Percentiles rank a stretch among this genome's conserved stretches.
phyloP scores from a whole-genome alignment of 352 stramenopile species.

The Globisporangium spinosum region DNA sequence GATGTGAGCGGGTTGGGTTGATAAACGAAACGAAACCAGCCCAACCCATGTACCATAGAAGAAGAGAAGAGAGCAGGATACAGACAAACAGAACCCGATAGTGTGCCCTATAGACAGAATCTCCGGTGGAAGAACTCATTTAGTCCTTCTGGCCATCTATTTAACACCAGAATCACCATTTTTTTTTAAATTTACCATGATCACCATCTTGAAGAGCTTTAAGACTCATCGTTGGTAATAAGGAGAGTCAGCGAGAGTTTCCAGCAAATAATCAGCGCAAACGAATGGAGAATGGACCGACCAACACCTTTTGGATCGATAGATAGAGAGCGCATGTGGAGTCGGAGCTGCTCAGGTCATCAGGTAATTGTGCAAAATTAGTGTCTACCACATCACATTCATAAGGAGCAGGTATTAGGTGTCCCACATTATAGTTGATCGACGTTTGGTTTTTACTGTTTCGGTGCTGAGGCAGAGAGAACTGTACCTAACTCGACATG shows the following conservation, averaged over 20 bases:
- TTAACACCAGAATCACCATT: background rate
- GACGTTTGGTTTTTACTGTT: background rate
- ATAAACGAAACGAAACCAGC: background rate
- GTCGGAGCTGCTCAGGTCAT: background rate
- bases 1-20: background rate
- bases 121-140: background rate
- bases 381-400: background rate
- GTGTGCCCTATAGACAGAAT: background rate
- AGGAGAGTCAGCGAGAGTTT: background rate
- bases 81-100: background rate
- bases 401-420: background rate
- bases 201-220: background rate
- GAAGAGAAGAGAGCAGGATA: background rate
- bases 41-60: conserved; percentile 5
- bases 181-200: background rate
- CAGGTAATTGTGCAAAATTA: background rate
- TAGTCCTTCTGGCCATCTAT: background rate
- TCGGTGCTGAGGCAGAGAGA: background rate
- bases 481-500: background rate
- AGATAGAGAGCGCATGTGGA: background rate
- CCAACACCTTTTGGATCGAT: background rate
- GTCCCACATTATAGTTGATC: background rate
- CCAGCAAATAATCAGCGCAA: background rate
- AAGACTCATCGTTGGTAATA: background rate
- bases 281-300: background rate